Evolutionary conservation across 345 rosid genomes (phyloP).

Genomic region (Corymbia maculata): DNA sequence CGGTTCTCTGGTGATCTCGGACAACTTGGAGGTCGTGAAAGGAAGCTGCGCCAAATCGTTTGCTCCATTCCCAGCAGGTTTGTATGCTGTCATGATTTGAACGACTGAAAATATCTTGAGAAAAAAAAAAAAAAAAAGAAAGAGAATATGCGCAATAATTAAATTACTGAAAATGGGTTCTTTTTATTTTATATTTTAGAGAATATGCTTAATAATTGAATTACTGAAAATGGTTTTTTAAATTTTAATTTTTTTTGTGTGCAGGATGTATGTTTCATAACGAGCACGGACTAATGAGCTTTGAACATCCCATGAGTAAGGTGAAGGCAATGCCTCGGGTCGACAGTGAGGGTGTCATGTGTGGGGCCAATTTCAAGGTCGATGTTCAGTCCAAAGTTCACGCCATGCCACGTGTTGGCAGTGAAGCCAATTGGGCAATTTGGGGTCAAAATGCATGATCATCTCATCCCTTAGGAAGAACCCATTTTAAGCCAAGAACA

Average conservation of each 20-base stretch:
- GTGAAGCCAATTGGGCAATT: conserved; percentile 71
- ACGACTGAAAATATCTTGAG: not conserved
- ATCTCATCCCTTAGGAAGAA: not conserved
- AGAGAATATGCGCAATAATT: not conserved
- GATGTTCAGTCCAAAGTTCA: conserved; percentile 34
- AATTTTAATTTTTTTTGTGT: too few species aligned
- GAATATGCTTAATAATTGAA: too few species aligned
- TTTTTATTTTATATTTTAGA: too few species aligned
- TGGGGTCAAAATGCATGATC: not conserved
- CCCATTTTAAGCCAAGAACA: not conserved
- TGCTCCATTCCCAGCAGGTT: conserved; percentile 59
- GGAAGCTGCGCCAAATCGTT: conserved; percentile 59
- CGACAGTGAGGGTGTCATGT: conserved; percentile 64
- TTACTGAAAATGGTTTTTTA: too few species aligned
- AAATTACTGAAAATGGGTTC: not conserved
- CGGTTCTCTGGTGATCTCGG: conserved; percentile 50
- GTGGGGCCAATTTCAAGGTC: conserved; percentile 67
- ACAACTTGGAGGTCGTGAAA: conserved; percentile 38
- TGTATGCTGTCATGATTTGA: not conserved
- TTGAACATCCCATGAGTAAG: conserved; percentile 41
- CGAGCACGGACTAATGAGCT: conserved; percentile 51
- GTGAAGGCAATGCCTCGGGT: conserved; percentile 64
- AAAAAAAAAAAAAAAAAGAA: not conserved
- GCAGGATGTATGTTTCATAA: conserved; percentile 66
- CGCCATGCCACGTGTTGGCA: conserved; percentile 58